Conservation (phyloP, 805 yeast genomes). For the Ogataea henricii region DNA sequence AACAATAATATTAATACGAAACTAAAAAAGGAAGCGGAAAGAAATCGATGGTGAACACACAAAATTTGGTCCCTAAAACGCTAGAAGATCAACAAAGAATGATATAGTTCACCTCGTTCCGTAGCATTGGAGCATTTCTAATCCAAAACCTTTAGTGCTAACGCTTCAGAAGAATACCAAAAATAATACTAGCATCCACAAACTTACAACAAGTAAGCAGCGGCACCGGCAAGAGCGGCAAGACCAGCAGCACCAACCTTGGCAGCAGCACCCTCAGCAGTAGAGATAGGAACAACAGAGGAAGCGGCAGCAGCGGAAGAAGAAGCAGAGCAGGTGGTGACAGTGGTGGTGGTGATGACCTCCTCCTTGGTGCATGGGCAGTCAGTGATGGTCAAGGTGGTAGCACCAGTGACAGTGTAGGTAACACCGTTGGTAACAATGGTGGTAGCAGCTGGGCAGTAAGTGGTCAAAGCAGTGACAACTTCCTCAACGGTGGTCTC, state of each 20-base stretch:
- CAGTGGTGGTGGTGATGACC: constrained; percentile 30
- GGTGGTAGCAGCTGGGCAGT: constrained; percentile 78
- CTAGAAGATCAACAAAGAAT: not conserved
- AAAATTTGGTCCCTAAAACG: constrained; percentile 5
- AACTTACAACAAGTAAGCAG: constrained; percentile 43
- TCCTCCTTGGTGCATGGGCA: constrained; percentile 71
- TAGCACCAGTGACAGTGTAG: constrained; percentile 73
- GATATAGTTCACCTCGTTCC: not conserved
- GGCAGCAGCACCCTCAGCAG: constrained; percentile 36
- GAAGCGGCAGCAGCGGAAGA: constrained; percentile 21
- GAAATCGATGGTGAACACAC: not conserved
- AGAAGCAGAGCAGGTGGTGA: constrained; percentile 22
- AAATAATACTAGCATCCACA: constrained; percentile 7
- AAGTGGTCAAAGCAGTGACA: constrained; percentile 74
- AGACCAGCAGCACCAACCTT: constrained; percentile 42
- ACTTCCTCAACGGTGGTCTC: constrained; percentile 48
- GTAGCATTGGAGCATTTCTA: not conserved
- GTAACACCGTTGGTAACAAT: constrained; percentile 66
- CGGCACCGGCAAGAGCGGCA: constrained; percentile 41
- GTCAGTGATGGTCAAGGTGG: constrained; percentile 84
- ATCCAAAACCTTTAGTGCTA: not conserved
- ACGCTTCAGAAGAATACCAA: constrained; percentile 3
- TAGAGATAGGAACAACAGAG: constrained; percentile 24
- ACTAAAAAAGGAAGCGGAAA: constrained; percentile 1
- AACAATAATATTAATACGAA: constrained; percentile 6